These are phyloP conservation scores for Aureobasidium melanogenum DNA, from an alignment of 2,329 filamentous ascomycete species.

Conservation along the genomic window DNA sequence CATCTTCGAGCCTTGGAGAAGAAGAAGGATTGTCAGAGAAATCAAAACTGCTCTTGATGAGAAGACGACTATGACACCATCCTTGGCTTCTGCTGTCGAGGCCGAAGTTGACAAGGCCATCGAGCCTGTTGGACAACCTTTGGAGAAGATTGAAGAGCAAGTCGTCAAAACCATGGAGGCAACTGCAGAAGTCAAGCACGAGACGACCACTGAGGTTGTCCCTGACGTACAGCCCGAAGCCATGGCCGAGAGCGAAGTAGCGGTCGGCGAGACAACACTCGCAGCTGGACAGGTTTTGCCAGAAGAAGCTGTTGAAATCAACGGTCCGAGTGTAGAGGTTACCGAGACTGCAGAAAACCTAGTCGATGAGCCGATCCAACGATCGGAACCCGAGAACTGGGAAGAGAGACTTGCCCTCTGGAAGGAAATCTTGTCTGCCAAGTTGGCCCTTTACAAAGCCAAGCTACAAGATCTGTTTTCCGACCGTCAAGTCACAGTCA, in stretches of 20 bases:
- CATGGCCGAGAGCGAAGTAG: not conserved
- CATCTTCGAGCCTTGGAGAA: conserved; percentile 85
- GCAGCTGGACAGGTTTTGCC: conserved; percentile 19
- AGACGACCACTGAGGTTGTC: not conserved
- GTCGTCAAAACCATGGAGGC: conserved; percentile 16
- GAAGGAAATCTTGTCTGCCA: not conserved
- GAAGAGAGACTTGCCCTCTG: conserved; percentile 3
- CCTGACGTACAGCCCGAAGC: not conserved
- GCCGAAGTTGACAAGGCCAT: not conserved
- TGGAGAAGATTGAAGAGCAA: conserved; percentile 19
- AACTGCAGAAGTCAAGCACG: conserved; percentile 13
- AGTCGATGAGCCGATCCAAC: not conserved
- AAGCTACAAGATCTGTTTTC: conserved; percentile 31
- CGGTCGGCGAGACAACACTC: conserved; percentile 13
- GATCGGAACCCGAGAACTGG: not conserved
- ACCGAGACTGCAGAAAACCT: not conserved
- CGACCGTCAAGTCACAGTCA: conserved; percentile 35
- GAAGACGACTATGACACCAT: conserved; percentile 41
- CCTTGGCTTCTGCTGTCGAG: not conserved
- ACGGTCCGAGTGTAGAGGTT: not conserved
- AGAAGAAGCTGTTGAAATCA: conserved; percentile 17
- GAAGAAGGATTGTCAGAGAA: conserved; percentile 70
- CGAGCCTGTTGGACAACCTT: not conserved
- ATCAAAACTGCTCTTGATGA: conserved; percentile 62
- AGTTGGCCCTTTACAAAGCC: not conserved